Conservation (phyloP, 2,329 filamentous ascomycete species). For the Cladosporium halotolerans region DNA sequence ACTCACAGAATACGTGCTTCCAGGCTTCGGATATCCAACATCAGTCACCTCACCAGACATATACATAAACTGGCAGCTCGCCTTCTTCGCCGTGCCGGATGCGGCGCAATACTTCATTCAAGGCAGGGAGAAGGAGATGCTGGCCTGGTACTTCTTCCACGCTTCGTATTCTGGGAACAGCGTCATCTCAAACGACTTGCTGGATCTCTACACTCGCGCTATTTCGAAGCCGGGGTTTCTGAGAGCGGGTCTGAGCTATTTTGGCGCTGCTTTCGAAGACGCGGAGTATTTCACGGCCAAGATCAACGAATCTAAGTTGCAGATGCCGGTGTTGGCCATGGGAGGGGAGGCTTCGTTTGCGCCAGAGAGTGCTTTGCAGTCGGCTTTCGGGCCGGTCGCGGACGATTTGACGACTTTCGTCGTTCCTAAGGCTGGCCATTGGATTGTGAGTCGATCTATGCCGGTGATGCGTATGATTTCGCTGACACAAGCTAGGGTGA, state of each 20-base stretch:
- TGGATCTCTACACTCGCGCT: conserved; percentile 35
- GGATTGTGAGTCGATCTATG: conserved; percentile 22
- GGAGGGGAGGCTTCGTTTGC: conserved; percentile 33
- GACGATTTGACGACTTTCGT: conserved; percentile 26
- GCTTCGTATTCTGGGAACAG: conserved; percentile 36
- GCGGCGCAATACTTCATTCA: conserved; percentile 42
- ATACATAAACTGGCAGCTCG: conserved; percentile 32
- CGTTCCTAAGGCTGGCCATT: conserved; percentile 36
- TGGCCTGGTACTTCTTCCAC: conserved; percentile 45
- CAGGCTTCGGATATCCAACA: conserved; percentile 38
- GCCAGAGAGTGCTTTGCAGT: conserved; percentile 14
- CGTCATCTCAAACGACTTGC: conserved; percentile 34
- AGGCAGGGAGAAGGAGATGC: conserved; percentile 38
- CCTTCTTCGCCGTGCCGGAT: conserved; percentile 44
- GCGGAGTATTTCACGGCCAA: conserved; percentile 32
- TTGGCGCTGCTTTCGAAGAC: conserved; percentile 33
- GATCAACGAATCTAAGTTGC: conserved; percentile 22
- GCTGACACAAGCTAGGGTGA: conserved; percentile 16
- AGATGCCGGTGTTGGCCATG: conserved; percentile 29
- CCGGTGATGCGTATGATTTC: no score
- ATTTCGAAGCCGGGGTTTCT: conserved; percentile 43
- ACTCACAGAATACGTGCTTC: conserved; percentile 38
- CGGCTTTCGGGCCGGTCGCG: conserved; percentile 21
- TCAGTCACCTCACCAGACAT: conserved; percentile 32
- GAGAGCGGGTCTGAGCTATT: conserved; percentile 35